Percentiles rank a stretch among this genome's conserved stretches.
These are phyloP conservation scores for Isoetes taiwanensis DNA, from an alignment of 75 land plant species.

Conservation along the genomic window DNA sequence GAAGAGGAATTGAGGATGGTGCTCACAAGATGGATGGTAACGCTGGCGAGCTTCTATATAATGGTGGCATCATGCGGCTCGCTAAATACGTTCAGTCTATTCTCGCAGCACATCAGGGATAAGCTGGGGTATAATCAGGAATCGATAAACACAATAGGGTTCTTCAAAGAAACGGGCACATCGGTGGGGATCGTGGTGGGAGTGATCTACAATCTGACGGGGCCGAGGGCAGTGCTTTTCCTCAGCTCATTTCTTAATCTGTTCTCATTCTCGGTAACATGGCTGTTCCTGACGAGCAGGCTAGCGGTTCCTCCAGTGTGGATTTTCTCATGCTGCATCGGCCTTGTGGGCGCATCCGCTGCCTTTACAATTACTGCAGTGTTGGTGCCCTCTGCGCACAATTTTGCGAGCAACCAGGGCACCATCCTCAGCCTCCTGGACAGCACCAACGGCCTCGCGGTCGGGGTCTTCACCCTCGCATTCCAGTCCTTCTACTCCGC, in stretches of 20 bases:
- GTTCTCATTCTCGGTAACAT: neutral
- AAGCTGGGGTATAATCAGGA: neutral
- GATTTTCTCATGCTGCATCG: neutral
- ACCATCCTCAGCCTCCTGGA: neutral
- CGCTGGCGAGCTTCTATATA: conserved; percentile 3
- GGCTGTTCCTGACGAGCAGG: neutral
- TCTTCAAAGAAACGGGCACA: neutral
- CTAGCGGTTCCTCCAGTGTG: neutral
- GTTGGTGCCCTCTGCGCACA: neutral
- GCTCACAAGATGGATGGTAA: conserved; percentile 1
- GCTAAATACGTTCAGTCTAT: neutral
- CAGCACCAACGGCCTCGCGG: neutral
- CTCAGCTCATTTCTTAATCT: neutral
- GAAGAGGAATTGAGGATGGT: no score
- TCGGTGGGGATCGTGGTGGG: neutral
- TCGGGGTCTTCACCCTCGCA: neutral
- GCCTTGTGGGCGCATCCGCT: neutral
- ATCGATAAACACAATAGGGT: neutral
- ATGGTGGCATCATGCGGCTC: neutral
- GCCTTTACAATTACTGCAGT: neutral
- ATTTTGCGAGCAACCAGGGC: neutral
- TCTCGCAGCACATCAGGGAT: conserved; percentile 1
- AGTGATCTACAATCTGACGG: neutral
- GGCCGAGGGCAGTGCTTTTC: neutral
- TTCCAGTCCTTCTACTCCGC: neutral